Conservation (phyloP, 768 basidiomycete species). For the Suillus subalutaceus region DNA sequence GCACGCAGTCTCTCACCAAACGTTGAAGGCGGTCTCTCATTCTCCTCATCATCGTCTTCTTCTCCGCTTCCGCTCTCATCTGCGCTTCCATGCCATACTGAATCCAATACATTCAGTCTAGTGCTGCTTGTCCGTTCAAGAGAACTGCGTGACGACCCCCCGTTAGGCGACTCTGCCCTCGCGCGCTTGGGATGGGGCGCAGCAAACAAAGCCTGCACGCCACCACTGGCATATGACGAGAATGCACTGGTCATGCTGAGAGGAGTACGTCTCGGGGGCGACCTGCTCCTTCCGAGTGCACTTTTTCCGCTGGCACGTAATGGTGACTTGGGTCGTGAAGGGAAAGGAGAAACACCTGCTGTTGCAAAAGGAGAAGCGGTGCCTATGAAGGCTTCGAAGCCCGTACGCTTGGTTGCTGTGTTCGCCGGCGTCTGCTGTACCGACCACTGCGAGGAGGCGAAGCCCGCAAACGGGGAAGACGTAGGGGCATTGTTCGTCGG, state of each 20-base stretch:
- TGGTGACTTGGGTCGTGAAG: constrained; percentile 56
- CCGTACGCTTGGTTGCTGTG: constrained; percentile 51
- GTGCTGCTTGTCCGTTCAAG: constrained; percentile 41
- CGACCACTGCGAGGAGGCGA: constrained; percentile 20
- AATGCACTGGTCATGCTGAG: constrained; percentile 54
- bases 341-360: constrained; percentile 32
- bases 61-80: constrained; percentile 40
- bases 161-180: constrained; percentile 52
- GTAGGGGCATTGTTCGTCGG: constrained; percentile 25
- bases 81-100: constrained; percentile 45
- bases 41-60: constrained; percentile 40
- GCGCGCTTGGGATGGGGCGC: constrained; percentile 55
- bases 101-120: constrained; percentile 31
- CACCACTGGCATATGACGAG: constrained; percentile 56
- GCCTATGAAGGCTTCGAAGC: constrained; percentile 60
- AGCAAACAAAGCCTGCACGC: constrained; percentile 49
- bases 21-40: constrained; percentile 36
- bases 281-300: constrained; percentile 48
- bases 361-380: constrained; percentile 53
- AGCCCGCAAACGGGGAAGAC: constrained; percentile 25
- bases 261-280: constrained; percentile 52
- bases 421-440: constrained; percentile 26
- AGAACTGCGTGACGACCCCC: constrained; percentile 45
- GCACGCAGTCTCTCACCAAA: constrained; percentile 74
- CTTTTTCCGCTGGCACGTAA: constrained; percentile 29